Conservation (phyloP, 2,329 filamentous ascomycete genomes). For the Cladophialophora yegresii region DNA sequence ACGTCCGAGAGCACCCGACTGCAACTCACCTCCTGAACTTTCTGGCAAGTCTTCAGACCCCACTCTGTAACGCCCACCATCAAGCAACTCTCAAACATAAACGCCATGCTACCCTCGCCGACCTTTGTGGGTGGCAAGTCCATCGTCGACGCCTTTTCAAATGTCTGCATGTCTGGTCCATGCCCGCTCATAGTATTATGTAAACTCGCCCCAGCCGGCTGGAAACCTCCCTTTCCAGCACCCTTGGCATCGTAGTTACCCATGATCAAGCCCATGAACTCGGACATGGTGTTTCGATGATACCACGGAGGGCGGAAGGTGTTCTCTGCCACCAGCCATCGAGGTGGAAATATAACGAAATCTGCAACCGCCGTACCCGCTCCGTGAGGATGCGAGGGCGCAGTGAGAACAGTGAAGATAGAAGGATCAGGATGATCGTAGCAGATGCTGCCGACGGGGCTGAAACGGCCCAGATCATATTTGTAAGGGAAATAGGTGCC, state of each 20-base stretch:
- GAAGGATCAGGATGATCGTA: constrained; percentile 77
- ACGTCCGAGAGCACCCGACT: not conserved
- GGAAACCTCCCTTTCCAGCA: constrained; percentile 57
- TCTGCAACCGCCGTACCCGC: constrained; percentile 65
- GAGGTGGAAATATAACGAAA: constrained; percentile 66
- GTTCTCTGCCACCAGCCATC: constrained; percentile 63
- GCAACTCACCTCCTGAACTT: constrained; percentile 59
- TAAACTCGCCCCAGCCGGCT: constrained; percentile 62
- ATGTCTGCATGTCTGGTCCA: constrained; percentile 59
- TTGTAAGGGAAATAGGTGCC: constrained; percentile 80
- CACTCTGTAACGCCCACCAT: constrained; percentile 74
- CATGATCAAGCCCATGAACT: constrained; percentile 66
- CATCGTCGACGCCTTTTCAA: constrained; percentile 57
- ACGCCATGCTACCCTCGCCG: constrained; percentile 62
- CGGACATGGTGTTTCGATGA: constrained; percentile 66
- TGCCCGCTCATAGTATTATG: constrained; percentile 74
- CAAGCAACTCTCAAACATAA: constrained; percentile 66
- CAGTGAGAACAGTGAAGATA: constrained; percentile 70
- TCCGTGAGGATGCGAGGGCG: constrained; percentile 54
- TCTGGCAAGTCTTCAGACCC: constrained; percentile 69
- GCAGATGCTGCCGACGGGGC: constrained; percentile 70
- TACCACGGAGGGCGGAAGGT: constrained; percentile 66
- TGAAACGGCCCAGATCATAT: constrained; percentile 77
- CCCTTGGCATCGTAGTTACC: constrained; percentile 64
- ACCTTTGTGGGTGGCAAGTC: constrained; percentile 59